phyloP scores from a whole-genome alignment of 306 rosid species.

The Prunus mume region DNA sequence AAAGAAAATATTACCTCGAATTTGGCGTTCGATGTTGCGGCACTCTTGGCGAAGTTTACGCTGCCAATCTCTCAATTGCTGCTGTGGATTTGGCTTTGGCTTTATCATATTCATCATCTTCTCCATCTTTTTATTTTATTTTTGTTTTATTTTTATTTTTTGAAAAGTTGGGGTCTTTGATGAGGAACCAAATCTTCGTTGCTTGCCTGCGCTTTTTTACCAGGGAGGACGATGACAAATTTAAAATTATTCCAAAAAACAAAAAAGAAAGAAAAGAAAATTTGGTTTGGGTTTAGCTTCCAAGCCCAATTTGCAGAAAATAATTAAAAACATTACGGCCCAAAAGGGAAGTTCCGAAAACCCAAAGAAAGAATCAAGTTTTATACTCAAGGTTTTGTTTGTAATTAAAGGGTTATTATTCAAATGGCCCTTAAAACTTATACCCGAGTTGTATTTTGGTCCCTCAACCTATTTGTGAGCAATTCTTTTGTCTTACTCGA shows the following conservation, averaged over 20 bases:
- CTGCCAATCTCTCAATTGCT: constrained; percentile 88
- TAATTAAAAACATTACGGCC: not conserved
- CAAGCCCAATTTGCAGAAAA: not conserved
- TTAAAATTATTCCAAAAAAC: not conserved
- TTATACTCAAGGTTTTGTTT: too few species aligned
- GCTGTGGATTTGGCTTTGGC: constrained; percentile 83
- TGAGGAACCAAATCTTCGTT: not conserved
- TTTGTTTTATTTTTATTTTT: not conserved
- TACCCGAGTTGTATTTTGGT: too few species aligned
- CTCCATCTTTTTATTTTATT: constrained; percentile 47
- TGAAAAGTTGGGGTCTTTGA: not conserved
- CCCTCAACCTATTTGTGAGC: too few species aligned
- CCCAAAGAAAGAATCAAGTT: too few species aligned
- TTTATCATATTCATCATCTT: constrained; percentile 68
- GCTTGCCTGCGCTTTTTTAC: not conserved
- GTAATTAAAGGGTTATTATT: too few species aligned
- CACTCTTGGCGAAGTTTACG: constrained; percentile 91
- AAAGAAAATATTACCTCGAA: constrained; percentile 50
- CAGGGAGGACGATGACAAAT: not conserved
- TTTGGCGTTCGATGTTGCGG: constrained; percentile 92
- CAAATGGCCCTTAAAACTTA: too few species aligned
- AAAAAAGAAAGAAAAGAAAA: not conserved
- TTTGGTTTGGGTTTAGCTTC: not conserved
- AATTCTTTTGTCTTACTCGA: too few species aligned
- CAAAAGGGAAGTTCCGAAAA: not conserved